Conservation (phyloP, 2,329 filamentous ascomycete species). For the Ophiostoma montium region DNA sequence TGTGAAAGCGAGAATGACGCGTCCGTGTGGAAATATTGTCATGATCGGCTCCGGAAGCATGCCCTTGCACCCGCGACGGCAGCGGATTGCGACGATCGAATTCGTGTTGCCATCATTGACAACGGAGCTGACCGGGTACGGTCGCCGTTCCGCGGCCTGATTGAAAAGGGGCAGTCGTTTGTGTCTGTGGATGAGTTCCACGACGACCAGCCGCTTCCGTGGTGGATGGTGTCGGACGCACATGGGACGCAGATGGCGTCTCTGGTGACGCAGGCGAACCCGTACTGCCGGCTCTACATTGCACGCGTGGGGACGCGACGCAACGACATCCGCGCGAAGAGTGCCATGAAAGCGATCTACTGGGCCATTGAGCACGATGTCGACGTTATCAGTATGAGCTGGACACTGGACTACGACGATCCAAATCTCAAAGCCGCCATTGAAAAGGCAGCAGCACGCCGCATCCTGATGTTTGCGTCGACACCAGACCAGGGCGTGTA, state of each 20-base stretch:
- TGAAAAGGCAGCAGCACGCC: slow-evolving; percentile 13
- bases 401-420: slow-evolving; percentile 11
- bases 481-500: slow-evolving; percentile 18
- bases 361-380: slow-evolving; percentile 14
- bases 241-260: slow-evolving; percentile 11
- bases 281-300: slow-evolving; percentile 7
- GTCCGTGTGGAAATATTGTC: too few relatives aligned
- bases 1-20: too few relatives aligned
- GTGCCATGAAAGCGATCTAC: neutral
- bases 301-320: slow-evolving; percentile 4
- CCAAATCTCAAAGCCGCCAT: slow-evolving; percentile 18
- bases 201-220: slow-evolving; percentile 1
- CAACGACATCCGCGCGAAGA: neutral
- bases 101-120: slow-evolving; percentile 7
- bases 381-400: slow-evolving; percentile 25
- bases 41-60: neutral
- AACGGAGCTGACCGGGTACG: slow-evolving; percentile 5
- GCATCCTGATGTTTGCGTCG: slow-evolving; percentile 24
- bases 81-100: neutral
- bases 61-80: neutral
- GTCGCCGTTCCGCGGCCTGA: neutral
- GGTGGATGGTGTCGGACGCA: slow-evolving; percentile 7
- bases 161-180: slow-evolving; percentile 3
- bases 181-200: neutral
- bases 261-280: slow-evolving; percentile 1